Percentiles rank a stretch among this genome's conserved stretches.
Evolutionary conservation across 176 grass and related monocot genomes (phyloP).

Genomic region (Oryza meyeriana): DNA sequence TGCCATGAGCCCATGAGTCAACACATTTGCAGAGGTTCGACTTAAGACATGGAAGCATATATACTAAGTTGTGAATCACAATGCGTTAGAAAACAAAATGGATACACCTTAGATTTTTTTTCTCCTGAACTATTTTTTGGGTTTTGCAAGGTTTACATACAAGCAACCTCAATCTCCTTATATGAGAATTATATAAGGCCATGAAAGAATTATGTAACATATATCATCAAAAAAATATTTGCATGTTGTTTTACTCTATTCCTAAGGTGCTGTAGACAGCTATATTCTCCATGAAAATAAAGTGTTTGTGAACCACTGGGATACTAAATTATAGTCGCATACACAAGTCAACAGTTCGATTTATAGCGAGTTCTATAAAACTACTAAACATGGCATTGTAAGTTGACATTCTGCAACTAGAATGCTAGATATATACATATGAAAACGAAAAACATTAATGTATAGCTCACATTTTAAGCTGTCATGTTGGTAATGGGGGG

Average conservation of each 20-base stretch:
- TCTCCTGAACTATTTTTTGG: not conserved
- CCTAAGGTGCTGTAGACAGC: slow-evolving; percentile 4
- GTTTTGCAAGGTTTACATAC: slow-evolving; percentile 19
- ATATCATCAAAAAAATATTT: slow-evolving; percentile 24
- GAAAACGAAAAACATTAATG: not conserved
- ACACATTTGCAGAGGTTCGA: slow-evolving; percentile 41
- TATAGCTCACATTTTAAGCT: slow-evolving; percentile 27
- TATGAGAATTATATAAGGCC: not conserved
- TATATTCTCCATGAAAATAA: not conserved
- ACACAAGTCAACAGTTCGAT: slow-evolving; percentile 16
- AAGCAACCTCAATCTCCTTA: not conserved
- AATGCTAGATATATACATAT: slow-evolving; percentile 3
- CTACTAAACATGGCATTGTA: not conserved
- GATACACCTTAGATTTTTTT: not conserved
- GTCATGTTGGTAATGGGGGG: not conserved
- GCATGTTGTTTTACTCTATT: slow-evolving; percentile 15
- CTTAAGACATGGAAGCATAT: slow-evolving; percentile 25
- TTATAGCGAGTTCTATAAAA: slow-evolving; percentile 7
- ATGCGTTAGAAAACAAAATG: slow-evolving; percentile 20
- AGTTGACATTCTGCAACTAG: slow-evolving; percentile 31
- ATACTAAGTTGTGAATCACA: slow-evolving; percentile 10
- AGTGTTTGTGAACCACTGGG: not conserved
- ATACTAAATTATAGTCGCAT: not conserved
- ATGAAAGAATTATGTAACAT: not conserved
- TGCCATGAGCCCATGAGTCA: slow-evolving; percentile 14